Conservation (phyloP, 805 yeast species). For the Yarrowia osloensis region DNA sequence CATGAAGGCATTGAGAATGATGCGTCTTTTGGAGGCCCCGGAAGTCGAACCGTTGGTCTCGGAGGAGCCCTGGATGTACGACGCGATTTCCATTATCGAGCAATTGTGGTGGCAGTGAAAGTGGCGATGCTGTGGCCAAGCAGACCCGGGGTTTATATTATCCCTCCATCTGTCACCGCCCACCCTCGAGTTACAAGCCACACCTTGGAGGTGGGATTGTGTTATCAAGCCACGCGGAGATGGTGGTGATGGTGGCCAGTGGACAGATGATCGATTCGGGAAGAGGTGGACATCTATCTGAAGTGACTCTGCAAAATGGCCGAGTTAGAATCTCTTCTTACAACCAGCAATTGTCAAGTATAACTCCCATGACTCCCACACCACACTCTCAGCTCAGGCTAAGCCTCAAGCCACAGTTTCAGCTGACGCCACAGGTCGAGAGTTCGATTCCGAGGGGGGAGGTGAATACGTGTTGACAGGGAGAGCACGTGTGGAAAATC, state of each 20-base stretch:
- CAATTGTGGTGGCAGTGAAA: not conserved
- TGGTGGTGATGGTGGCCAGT: not conserved
- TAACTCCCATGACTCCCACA: too few species aligned
- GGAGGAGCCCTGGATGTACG: not conserved
- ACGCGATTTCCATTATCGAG: not conserved
- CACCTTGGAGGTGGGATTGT: not conserved
- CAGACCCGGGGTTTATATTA: not conserved
- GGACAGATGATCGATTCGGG: too few species aligned
- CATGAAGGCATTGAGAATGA: constrained; percentile 47
- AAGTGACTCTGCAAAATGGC: too few species aligned
- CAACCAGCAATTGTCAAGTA: too few species aligned
- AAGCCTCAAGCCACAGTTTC: too few species aligned
- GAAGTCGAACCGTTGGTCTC: not conserved
- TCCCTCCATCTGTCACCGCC: not conserved
- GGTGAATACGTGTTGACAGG: not conserved
- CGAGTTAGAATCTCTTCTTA: too few species aligned
- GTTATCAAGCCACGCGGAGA: not conserved
- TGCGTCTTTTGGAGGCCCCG: constrained; percentile 34
- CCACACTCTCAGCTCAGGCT: not conserved
- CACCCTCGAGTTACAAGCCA: not conserved
- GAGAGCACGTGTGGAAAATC: not conserved
- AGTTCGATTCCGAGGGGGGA: not conserved
- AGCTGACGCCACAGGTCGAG: too few species aligned
- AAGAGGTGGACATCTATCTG: too few species aligned
- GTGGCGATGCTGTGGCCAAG: not conserved